phyloP scores from a whole-genome alignment of 805 yeast species.

The Metschnikowia arizonensis region DNA sequence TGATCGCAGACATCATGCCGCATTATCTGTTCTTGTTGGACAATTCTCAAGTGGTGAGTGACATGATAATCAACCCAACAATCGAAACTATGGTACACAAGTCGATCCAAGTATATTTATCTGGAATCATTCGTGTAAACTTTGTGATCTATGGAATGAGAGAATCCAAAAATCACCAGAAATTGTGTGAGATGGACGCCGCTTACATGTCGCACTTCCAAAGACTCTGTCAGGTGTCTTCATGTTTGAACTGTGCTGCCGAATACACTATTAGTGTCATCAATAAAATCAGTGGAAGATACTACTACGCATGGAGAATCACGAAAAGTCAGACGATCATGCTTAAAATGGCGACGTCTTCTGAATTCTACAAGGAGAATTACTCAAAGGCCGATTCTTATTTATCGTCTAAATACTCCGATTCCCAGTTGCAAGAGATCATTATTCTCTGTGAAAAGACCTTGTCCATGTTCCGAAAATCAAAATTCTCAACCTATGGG shows the following conservation, averaged over 20 bases:
- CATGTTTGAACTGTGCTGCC: constrained; percentile 23
- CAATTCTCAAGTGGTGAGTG: constrained; percentile 18
- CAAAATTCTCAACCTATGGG: constrained; percentile 12
- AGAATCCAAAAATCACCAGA: constrained; percentile 21
- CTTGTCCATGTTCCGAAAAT: constrained; percentile 12
- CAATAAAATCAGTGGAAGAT: constrained; percentile 49
- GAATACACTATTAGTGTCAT: constrained; percentile 20
- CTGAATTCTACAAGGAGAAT: constrained; percentile 29
- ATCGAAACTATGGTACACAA: constrained; percentile 26
- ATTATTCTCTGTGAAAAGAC: constrained; percentile 17
- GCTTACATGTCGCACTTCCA: constrained; percentile 11
- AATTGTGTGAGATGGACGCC: constrained; percentile 5
- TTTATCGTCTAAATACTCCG: constrained; percentile 15
- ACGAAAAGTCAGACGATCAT: constrained; percentile 51
- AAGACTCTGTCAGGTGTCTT: constrained; percentile 16
- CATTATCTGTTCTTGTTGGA: constrained; percentile 16
- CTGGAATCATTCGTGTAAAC: constrained; percentile 30
- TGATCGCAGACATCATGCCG: constrained; percentile 20
- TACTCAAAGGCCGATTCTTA: constrained; percentile 15
- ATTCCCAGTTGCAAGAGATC: constrained; percentile 25
- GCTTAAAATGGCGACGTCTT: constrained; percentile 29
- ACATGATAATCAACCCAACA: constrained; percentile 23
- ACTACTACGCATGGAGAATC: constrained; percentile 67
- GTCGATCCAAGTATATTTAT: constrained; percentile 27
- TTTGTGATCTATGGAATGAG: constrained; percentile 25